Conservation (phyloP, 345 rosid species). For the Odontarrhena argentea region DNA sequence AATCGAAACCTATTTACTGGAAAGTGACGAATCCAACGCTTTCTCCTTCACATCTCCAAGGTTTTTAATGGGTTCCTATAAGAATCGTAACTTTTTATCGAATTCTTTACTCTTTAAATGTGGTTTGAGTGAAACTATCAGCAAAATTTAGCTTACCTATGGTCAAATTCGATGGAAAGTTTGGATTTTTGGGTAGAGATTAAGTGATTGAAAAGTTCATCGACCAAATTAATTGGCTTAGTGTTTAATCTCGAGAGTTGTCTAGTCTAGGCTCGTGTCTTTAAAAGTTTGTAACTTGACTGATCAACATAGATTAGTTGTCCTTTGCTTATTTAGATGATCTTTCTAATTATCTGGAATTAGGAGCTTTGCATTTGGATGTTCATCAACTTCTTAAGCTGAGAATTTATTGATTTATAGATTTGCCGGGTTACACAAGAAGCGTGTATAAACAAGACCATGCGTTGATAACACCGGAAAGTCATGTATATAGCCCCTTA, state of each 20-base stretch:
- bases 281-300: conserved; percentile 10
- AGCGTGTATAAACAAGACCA: conserved; percentile 80
- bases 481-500: conserved; percentile 89
- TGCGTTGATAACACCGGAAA: conserved; percentile 88
- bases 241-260: not conserved
- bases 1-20: conserved; percentile 64
- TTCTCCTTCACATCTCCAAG: conserved; percentile 84
- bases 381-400: not conserved
- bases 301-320: conserved; percentile 16
- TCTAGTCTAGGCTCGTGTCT: not conserved
- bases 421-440: conserved; percentile 89
- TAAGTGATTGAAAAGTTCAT: not conserved
- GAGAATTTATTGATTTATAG: conserved; percentile 38
- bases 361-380: conserved; percentile 5
- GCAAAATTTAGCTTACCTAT: too few species aligned
- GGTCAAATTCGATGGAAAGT: too few species aligned
- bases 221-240: not conserved
- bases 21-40: conserved; percentile 87
- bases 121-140: too few species aligned
- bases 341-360: not conserved
- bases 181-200: not conserved
- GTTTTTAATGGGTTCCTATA: conserved; percentile 37
- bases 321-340: not conserved
- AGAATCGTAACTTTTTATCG: not conserved
- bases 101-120: not conserved